Conservation (phyloP, 352 stramenopile species). For the Phytophthora fragariaefolia region DNA sequence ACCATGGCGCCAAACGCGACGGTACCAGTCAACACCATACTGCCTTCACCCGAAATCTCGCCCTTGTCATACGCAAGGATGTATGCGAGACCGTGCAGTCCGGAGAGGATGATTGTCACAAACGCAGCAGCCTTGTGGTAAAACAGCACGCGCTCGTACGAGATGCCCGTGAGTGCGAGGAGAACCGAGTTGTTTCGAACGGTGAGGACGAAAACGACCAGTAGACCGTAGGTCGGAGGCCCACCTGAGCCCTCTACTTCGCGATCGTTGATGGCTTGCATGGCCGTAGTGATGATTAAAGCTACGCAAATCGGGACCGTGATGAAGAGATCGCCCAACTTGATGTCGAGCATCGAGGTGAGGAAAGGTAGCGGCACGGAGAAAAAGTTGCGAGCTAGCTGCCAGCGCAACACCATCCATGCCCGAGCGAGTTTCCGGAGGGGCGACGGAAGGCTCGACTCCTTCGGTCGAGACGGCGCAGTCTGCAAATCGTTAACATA, state of each 20-base stretch:
- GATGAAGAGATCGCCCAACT: constrained; percentile 44
- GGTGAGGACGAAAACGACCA: constrained; percentile 47
- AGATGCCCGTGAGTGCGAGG: constrained; percentile 46
- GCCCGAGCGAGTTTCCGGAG: constrained; percentile 25
- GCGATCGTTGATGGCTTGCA: constrained; percentile 19
- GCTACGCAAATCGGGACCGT: constrained; percentile 30
- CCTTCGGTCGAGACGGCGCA: constrained; percentile 1
- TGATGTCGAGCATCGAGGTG: constrained; percentile 42
- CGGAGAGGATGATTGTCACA: constrained; percentile 42
- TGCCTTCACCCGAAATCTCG: constrained; percentile 27
- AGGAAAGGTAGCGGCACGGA: constrained; percentile 33
- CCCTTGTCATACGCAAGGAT: constrained; percentile 34
- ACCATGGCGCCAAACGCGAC: constrained; percentile 43
- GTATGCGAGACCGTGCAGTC: constrained; percentile 54
- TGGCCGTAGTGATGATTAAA: constrained; percentile 29
- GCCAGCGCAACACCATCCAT: constrained; percentile 41
- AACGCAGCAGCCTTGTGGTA: constrained; percentile 57
- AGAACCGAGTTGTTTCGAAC: constrained; percentile 63
- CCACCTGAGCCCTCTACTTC: constrained; percentile 25
- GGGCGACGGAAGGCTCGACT: constrained; percentile 7
- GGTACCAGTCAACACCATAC: constrained; percentile 33
- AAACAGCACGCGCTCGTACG: constrained; percentile 57
- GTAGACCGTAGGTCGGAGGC: constrained; percentile 38
- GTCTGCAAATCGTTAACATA: constrained; percentile 31
- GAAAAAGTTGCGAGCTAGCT: constrained; percentile 38